Percentiles rank a stretch among this genome's conserved stretches.
Conservation (phyloP, 345 rosid genomes). For the Cochlearia excelsa region DNA sequence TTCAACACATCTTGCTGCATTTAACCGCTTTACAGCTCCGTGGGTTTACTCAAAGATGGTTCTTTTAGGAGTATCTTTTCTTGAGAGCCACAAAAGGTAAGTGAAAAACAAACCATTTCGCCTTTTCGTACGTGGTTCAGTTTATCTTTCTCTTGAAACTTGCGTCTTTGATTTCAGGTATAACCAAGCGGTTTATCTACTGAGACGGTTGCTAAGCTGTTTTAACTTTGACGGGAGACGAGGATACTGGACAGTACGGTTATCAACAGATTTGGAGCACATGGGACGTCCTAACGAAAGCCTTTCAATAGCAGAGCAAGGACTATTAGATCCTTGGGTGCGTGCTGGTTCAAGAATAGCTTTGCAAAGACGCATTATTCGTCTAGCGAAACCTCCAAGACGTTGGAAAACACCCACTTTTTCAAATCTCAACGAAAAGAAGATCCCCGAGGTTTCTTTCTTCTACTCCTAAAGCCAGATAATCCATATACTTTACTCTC, state of each 20-base stretch:
- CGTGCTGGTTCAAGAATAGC: conserved; percentile 93
- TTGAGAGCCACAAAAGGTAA: conserved; percentile 80
- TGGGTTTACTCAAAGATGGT: conserved; percentile 89
- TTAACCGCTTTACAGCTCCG: conserved; percentile 57
- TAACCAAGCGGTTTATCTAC: conserved; percentile 51
- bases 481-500: neutral
- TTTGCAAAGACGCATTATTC: conserved; percentile 75
- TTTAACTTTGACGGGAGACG: conserved; percentile 74
- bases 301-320: conserved; percentile 76
- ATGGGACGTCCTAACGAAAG: conserved; percentile 66
- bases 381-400: conserved; percentile 91
- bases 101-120: conserved; percentile 16
- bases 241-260: conserved; percentile 88
- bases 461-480: neutral
- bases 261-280: conserved; percentile 87
- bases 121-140: neutral
- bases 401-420: conserved; percentile 89
- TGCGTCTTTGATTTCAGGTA: conserved; percentile 49
- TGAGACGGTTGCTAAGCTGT: conserved; percentile 56
- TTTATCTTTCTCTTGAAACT: conserved; percentile 12
- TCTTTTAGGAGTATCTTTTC: conserved; percentile 76
- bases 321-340: conserved; percentile 78
- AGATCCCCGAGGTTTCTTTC: conserved; percentile 59
- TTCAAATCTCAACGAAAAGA: conserved; percentile 47
- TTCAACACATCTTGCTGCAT: conserved; percentile 32